Conservation (phyloP, 208 protist genomes). For the Trypanosomatidae sp. region DNA sequence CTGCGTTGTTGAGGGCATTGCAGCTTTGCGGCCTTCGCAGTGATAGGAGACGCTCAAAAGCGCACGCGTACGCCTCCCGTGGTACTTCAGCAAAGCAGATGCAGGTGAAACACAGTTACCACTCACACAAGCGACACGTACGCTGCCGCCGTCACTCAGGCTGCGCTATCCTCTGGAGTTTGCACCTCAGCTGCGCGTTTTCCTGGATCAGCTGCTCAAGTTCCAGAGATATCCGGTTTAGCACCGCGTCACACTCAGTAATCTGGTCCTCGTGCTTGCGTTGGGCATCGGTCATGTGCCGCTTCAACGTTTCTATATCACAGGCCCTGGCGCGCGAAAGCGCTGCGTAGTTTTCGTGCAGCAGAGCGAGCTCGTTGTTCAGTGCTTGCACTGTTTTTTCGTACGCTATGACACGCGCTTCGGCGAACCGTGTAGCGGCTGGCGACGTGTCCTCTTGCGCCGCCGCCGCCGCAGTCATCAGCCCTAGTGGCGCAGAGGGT, state of each 20-base stretch:
- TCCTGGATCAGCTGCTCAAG: conserved; percentile 66
- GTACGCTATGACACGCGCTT: conserved; percentile 35
- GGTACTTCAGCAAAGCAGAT: not conserved
- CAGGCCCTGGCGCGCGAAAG: conserved; percentile 14
- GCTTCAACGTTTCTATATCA: conserved; percentile 13
- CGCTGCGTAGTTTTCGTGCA: conserved; percentile 33
- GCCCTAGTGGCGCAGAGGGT: not conserved
- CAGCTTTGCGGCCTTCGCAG: not conserved
- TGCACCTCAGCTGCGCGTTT: conserved; percentile 62
- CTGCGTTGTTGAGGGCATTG: not conserved
- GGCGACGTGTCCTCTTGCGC: not conserved
- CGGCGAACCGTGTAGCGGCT: conserved; percentile 6
- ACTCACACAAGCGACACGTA: not conserved
- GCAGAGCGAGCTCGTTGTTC: conserved; percentile 49
- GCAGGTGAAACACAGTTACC: not conserved
- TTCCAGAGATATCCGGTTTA: conserved; percentile 54
- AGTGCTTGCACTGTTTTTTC: conserved; percentile 55
- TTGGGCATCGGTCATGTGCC: conserved; percentile 6
- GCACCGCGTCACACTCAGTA: conserved; percentile 59
- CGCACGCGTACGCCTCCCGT: not conserved
- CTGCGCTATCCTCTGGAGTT: conserved; percentile 10
- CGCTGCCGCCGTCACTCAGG: not conserved
- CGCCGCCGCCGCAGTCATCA: not conserved
- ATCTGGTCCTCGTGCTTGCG: conserved; percentile 31
- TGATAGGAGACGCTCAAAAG: not conserved